A percentile compares a stretch with the other conserved stretches of the same genome.
Evolutionary conservation across 768 basidiomycete genomes (phyloP).

Genomic region (Hericium alpestre): DNA sequence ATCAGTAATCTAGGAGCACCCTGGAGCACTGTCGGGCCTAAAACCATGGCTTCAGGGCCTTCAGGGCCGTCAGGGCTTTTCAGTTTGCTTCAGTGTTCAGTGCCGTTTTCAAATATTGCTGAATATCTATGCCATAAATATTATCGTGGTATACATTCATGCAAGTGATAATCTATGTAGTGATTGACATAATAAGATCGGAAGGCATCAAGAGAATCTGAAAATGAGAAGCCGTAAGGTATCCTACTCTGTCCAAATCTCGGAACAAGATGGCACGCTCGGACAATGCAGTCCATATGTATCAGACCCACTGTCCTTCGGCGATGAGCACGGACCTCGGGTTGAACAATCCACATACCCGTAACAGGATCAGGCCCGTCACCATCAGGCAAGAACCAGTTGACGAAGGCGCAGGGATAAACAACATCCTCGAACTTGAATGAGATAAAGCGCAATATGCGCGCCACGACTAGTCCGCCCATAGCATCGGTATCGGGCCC

Average conservation of each 20-base stretch:
- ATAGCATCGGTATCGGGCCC: not conserved
- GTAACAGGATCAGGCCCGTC: not conserved
- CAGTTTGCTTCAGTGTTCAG: too few relatives aligned
- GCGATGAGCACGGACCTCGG: not conserved
- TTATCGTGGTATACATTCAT: not conserved
- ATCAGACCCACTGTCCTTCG: not conserved
- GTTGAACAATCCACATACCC: slow-evolving; percentile 3
- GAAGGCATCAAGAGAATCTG: not conserved
- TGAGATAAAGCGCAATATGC: not conserved
- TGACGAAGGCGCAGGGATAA: slow-evolving; percentile 4
- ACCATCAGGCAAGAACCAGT: not conserved
- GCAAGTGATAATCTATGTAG: slow-evolving; percentile 1
- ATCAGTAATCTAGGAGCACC: too few relatives aligned
- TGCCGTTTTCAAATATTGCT: not conserved
- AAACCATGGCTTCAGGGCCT: too few relatives aligned
- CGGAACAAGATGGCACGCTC: slow-evolving; percentile 3
- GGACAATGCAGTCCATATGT: not conserved
- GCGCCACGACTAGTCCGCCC: slow-evolving; percentile 1
- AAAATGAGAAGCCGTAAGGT: not conserved
- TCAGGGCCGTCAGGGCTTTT: too few relatives aligned
- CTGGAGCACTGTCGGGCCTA: too few relatives aligned
- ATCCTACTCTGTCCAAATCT: not conserved
- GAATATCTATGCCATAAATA: not conserved
- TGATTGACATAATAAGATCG: slow-evolving; percentile 1
- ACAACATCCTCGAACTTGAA: not conserved